These are phyloP conservation scores for Polychaeton citri DNA, from an alignment of 2,329 filamentous ascomycete genomes.

Conservation along the genomic window DNA sequence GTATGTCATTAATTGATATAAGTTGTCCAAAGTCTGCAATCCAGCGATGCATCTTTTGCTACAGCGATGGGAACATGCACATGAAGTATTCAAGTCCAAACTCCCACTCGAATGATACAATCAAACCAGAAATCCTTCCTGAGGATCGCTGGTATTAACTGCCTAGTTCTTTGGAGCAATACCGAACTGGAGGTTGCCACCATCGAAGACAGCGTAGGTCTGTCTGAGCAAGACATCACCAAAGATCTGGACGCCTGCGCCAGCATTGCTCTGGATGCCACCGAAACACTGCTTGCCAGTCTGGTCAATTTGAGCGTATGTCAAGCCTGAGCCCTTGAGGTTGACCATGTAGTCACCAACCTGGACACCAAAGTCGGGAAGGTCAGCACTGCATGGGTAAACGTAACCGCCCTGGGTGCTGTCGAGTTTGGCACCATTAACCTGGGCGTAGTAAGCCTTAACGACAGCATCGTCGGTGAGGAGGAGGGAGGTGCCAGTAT, in stretches of 20 bases:
- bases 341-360: conserved; percentile 39
- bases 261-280: conserved; percentile 47
- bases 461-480: conserved; percentile 41
- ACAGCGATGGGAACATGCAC: too few species aligned
- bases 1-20: too few species aligned
- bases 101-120: too few species aligned
- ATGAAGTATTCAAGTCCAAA: too few species aligned
- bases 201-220: conserved; percentile 48
- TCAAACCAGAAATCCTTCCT: too few species aligned
- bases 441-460: conserved; percentile 28
- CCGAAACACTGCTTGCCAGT: conserved; percentile 48
- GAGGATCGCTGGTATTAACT: too few species aligned
- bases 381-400: conserved; percentile 27
- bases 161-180: conserved; percentile 34
- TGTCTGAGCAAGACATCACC: conserved; percentile 50
- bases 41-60: too few species aligned
- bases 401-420: conserved; percentile 28
- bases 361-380: conserved; percentile 37
- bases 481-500: conserved; percentile 50
- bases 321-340: conserved; percentile 29
- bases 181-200: conserved; percentile 38
- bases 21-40: too few species aligned
- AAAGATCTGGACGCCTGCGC: conserved; percentile 44
- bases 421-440: conserved; percentile 25
- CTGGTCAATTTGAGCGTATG: conserved; percentile 34